Evolutionary conservation across 345 rosid genomes (phyloP), one percentile per base, ranked within the genome.

Genomic region (Brassica carinata): DNA sequence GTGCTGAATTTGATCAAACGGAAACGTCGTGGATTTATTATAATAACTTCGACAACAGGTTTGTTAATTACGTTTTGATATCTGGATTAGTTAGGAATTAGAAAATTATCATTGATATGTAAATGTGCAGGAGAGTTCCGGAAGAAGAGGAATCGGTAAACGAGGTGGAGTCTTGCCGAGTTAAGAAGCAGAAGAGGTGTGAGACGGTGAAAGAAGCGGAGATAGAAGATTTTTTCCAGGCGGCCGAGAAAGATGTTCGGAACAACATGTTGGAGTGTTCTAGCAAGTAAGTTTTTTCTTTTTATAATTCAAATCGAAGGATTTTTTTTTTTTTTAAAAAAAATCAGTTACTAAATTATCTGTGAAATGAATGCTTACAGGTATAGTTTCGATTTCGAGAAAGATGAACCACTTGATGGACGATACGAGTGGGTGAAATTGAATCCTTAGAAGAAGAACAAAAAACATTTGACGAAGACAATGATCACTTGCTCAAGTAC

Each of bases 361-460:
- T 63, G 18, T 8, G 13, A n/a, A 31, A n/a, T 0, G 7, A 18
- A 36, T 53, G 18, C 1, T 27, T 57, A 5, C 19, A 81, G 83
- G 77, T 81, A 75, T 65, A 81, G 75, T 8, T 81, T 75, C 62
- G 80, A 81, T 75, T 81, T 81, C 68, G 83, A 69, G 80, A 81
- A 71, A 71, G 83, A 75, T 13, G 83, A 81, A 10, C 79, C 83
- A 38, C 18, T 81, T 33, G 75, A 64, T 55, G 83, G 80, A 64
- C 18, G 80, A 55, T 81, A 36, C 72, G 79, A 81, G 53, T 81
- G 80, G 83, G 77, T 75, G 7, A 75, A 81, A 71, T 29, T 81
- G 40, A 70, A 74, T 68, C 76, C 67, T 1, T 69, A 27, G 29
- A 27, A 27, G 36, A 75, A 27, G 62, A 15, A 6, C 10, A 40